Evolutionary conservation across 2,329 filamentous ascomycete genomes (phyloP).

Genomic region (Botrytis tulipae): DNA sequence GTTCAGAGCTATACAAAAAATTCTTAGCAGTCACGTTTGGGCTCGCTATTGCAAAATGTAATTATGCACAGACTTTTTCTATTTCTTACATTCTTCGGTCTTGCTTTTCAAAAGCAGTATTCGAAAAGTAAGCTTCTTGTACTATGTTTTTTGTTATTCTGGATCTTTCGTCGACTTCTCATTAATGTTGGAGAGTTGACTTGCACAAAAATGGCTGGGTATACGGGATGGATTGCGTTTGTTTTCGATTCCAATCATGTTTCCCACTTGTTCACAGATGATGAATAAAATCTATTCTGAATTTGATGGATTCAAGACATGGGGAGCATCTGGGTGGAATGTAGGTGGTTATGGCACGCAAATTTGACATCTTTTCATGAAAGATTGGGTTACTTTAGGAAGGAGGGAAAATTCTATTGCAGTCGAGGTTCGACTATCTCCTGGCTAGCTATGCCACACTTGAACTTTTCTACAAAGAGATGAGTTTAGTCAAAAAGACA

Average conservation of each 20-base stretch:
- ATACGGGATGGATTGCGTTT: conserved; percentile 26
- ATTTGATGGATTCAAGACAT: background rate
- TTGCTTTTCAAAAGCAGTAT: conserved; percentile 22
- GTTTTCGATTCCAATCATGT: conserved; percentile 24
- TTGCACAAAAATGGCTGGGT: conserved; percentile 36
- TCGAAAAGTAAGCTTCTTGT: conserved; percentile 40
- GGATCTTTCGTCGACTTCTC: conserved; percentile 31
- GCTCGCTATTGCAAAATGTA: conserved; percentile 39
- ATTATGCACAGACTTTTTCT: conserved; percentile 39
- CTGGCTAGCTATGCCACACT: conserved; percentile 1
- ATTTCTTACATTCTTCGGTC: conserved; percentile 26
- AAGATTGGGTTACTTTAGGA: conserved; percentile 10
- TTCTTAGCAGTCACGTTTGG: conserved; percentile 32
- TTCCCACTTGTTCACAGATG: conserved; percentile 7
- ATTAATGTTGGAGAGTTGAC: conserved; percentile 27
- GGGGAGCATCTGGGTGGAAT: conserved; percentile 12
- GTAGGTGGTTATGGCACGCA: conserved; percentile 8
- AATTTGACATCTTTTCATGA: conserved; percentile 18
- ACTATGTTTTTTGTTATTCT: conserved; percentile 33
- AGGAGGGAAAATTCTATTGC: conserved; percentile 1
- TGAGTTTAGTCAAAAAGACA: background rate
- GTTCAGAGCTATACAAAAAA: conserved; percentile 33
- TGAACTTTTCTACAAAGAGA: background rate
- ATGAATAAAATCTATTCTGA: background rate
- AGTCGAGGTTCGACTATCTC: background rate